Evolutionary conservation across 805 yeast genomes (phyloP).

Genomic region (Blastobotrys robertii): DNA sequence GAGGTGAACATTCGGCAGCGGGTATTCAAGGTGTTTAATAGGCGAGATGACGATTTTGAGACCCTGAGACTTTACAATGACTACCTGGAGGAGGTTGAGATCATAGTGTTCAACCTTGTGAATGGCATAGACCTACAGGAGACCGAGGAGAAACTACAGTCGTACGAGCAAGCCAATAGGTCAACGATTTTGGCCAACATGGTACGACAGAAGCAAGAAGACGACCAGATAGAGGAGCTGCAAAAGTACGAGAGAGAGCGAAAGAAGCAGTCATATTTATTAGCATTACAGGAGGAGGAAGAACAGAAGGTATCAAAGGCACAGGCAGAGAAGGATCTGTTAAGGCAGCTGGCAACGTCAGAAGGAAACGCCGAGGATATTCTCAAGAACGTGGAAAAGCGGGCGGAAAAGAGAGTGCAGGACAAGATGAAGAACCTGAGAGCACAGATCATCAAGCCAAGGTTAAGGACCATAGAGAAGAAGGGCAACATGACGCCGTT

Average conservation of each 20-base stretch:
- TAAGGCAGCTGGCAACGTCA: slow-evolving; percentile 41
- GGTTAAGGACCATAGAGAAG: background rate
- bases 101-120: slow-evolving; percentile 64
- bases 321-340: slow-evolving; percentile 44
- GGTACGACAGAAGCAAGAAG: slow-evolving; percentile 60
- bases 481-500: slow-evolving; percentile 45
- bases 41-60: slow-evolving; percentile 63
- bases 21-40: slow-evolving; percentile 69
- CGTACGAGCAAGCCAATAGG: slow-evolving; percentile 59
- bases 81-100: slow-evolving; percentile 79
- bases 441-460: background rate
- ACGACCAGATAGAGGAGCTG: slow-evolving; percentile 48
- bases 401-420: background rate
- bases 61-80: slow-evolving; percentile 52
- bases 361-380: slow-evolving; percentile 38
- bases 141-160: slow-evolving; percentile 50
- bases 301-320: slow-evolving; percentile 36
- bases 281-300: slow-evolving; percentile 57
- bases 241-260: slow-evolving; percentile 66
- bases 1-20: slow-evolving; percentile 86
- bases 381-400: slow-evolving; percentile 30
- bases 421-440: background rate
- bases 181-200: slow-evolving; percentile 69
- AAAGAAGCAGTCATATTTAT: slow-evolving; percentile 36
- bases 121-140: slow-evolving; percentile 64